A percentile compares a stretch with the other conserved stretches of the same genome.
These are phyloP conservation scores for Serendipita sp. DNA, from an alignment of 768 basidiomycete species.

Conservation along the genomic window DNA sequence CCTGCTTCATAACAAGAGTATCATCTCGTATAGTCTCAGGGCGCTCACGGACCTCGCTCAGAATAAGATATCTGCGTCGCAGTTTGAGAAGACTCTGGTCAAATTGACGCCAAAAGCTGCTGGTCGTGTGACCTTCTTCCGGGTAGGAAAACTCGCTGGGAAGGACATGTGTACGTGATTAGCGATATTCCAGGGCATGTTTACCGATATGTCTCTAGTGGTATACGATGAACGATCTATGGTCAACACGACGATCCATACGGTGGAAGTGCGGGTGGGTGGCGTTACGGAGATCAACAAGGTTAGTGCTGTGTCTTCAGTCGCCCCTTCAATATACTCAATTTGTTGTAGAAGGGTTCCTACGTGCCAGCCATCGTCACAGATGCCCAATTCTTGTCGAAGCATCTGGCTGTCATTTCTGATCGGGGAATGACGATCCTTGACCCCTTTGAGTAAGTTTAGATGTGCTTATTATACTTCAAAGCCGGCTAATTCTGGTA, in stretches of 20 bases:
- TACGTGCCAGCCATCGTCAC: neutral
- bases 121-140: constrained; percentile 44
- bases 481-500: neutral
- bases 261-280: neutral
- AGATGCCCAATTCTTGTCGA: constrained; percentile 39
- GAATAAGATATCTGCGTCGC: constrained; percentile 30
- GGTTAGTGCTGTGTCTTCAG: neutral
- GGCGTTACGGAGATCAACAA: neutral
- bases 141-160: constrained; percentile 35
- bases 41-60: constrained; percentile 44
- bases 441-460: constrained; percentile 49
- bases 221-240: constrained; percentile 24
- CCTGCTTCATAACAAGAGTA: constrained; percentile 40
- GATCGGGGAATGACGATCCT: constrained; percentile 48
- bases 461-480: neutral
- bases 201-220: constrained; percentile 25
- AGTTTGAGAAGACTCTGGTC: constrained; percentile 44
- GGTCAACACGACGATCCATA: neutral
- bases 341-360: neutral
- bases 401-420: constrained; percentile 50
- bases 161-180: constrained; percentile 35
- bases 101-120: constrained; percentile 36
- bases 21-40: constrained; percentile 58
- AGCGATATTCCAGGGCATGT: neutral
- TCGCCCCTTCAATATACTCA: neutral